Evolutionary conservation across 2,329 filamentous ascomycete genomes (phyloP).

Genomic region (Beauveria brongniartii): DNA sequence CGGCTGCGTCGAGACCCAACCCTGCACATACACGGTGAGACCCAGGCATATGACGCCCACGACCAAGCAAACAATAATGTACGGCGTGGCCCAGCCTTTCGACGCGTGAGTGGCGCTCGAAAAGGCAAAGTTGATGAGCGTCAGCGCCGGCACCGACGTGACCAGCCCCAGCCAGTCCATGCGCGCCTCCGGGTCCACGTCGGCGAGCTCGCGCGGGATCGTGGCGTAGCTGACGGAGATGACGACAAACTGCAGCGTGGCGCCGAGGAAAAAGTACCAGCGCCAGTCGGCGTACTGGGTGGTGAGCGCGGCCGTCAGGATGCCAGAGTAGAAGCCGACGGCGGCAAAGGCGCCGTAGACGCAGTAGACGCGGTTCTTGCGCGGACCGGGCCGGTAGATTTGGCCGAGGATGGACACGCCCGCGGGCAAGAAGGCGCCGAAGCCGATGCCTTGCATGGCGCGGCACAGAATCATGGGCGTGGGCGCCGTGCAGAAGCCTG

Average conservation of each 20-base stretch:
- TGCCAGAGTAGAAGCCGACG: conserved; percentile 54
- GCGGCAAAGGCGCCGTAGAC: conserved; percentile 51
- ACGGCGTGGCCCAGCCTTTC: conserved; percentile 54
- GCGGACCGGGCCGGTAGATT: conserved; percentile 59
- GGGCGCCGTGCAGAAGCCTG: conserved; percentile 54
- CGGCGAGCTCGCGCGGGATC: conserved; percentile 27
- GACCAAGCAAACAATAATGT: conserved; percentile 53
- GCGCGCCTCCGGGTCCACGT: conserved; percentile 16
- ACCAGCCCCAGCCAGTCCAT: conserved; percentile 57
- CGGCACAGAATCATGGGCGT: conserved; percentile 60
- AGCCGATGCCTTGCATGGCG: conserved; percentile 59
- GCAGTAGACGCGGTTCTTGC: conserved; percentile 60
- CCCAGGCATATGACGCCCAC: conserved; percentile 46
- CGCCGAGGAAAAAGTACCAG: conserved; percentile 64
- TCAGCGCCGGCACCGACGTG: conserved; percentile 47
- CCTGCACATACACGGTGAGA: conserved; percentile 54
- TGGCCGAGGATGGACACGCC: conserved; percentile 63
- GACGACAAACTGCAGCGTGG: conserved; percentile 35
- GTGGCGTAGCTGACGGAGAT: conserved; percentile 35
- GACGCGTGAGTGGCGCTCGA: conserved; percentile 57
- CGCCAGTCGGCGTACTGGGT: conserved; percentile 54
- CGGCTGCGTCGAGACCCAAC: conserved; percentile 50
- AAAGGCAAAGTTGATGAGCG: conserved; percentile 59
- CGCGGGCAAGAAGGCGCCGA: conserved; percentile 60
- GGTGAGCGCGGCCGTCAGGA: conserved; percentile 56